Percentiles rank a stretch among this genome's conserved stretches.
These are phyloP conservation scores for Cytospora mali DNA, from an alignment of 2,329 filamentous ascomycete genomes.

Conservation along the genomic window DNA sequence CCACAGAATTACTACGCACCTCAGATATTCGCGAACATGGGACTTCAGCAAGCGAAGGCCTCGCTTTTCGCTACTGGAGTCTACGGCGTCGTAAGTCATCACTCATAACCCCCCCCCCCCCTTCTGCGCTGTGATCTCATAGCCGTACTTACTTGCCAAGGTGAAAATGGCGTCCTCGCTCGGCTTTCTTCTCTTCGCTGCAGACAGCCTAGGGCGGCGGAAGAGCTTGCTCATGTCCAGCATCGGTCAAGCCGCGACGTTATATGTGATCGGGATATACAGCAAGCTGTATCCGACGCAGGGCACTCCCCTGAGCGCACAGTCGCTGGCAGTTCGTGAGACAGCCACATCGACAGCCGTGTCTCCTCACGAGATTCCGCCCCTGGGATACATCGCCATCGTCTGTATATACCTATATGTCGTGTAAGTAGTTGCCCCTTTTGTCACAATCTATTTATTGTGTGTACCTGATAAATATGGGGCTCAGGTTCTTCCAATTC, in stretches of 20 bases:
- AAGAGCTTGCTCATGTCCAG: slow-evolving; percentile 65
- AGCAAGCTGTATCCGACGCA: slow-evolving; percentile 1
- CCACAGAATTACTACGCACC: slow-evolving; percentile 66
- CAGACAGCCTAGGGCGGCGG: slow-evolving; percentile 69
- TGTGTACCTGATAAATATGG: not conserved
- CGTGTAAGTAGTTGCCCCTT: slow-evolving; percentile 38
- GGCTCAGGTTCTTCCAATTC: slow-evolving; percentile 58
- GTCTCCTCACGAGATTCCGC: slow-evolving; percentile 49
- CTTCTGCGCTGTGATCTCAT: not conserved
- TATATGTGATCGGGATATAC: slow-evolving; percentile 37
- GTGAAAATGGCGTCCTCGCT: slow-evolving; percentile 64
- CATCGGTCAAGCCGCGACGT: slow-evolving; percentile 57
- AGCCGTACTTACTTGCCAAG: not conserved
- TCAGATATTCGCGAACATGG: slow-evolving; percentile 67
- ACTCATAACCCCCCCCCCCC: not conserved
- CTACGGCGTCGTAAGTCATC: slow-evolving; percentile 62
- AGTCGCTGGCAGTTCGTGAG: not conserved
- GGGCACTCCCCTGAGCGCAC: not conserved
- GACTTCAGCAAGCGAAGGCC: slow-evolving; percentile 56
- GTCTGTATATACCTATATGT: slow-evolving; percentile 75
- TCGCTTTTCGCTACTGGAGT: slow-evolving; percentile 73
- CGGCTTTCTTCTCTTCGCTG: slow-evolving; percentile 66
- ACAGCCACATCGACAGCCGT: not conserved
- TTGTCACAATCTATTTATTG: not conserved
- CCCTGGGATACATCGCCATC: slow-evolving; percentile 70